phyloP scores from a whole-genome alignment of 2,329 filamentous ascomycete genomes.

The Cercospora berteroae region DNA sequence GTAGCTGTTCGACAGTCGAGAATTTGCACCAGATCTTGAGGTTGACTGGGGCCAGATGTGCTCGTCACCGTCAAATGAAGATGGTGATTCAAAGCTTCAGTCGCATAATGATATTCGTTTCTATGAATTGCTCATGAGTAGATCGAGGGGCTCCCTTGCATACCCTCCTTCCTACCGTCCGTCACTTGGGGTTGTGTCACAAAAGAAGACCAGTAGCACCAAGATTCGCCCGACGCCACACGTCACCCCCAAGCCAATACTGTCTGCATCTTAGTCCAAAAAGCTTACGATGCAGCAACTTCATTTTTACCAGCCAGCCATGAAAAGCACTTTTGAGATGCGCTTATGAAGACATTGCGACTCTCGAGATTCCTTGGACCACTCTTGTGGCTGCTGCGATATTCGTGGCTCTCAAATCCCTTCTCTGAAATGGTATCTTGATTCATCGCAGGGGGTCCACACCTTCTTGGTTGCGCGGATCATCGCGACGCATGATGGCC shows the following conservation, averaged over 20 bases:
- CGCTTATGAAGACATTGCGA: neutral
- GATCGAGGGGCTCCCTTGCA: neutral
- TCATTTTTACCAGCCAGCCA: neutral
- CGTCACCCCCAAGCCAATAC: neutral
- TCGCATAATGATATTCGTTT: neutral
- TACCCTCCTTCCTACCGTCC: neutral
- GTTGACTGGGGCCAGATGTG: neutral
- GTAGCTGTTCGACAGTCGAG: neutral
- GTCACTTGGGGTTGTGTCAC: neutral
- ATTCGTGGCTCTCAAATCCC: neutral
- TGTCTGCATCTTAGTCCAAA: neutral
- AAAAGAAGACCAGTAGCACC: neutral
- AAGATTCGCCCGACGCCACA: constrained; percentile 1
- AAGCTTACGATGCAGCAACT: neutral
- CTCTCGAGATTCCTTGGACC: neutral
- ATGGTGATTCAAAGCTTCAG: neutral
- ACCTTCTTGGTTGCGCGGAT: constrained; percentile 47
- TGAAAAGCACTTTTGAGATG: neutral
- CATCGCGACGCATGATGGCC: constrained; percentile 83
- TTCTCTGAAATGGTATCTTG: neutral
- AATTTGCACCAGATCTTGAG: neutral
- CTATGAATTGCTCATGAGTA: constrained; percentile 4
- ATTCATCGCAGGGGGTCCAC: constrained; percentile 24
- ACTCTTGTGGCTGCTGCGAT: neutral
- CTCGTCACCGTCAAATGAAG: neutral